Percentiles rank a stretch among this genome's conserved stretches.
Conservation (phyloP, 768 basidiomycete genomes). For the Symmetrospora coprosmae region DNA sequence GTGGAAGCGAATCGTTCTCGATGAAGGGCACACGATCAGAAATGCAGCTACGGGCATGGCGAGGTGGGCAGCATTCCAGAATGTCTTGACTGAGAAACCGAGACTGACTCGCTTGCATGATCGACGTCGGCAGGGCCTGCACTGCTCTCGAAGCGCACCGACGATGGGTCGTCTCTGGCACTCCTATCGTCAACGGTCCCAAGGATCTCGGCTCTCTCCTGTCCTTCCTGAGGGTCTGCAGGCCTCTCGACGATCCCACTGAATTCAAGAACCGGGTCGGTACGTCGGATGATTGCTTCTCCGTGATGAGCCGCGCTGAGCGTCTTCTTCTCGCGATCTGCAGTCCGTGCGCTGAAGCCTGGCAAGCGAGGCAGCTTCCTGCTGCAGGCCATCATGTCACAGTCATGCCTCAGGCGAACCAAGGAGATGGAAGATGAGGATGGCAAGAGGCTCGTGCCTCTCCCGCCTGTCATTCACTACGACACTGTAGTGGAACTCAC, state of each 20-base stretch:
- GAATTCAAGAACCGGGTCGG: constrained; percentile 61
- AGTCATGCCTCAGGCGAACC: background rate
- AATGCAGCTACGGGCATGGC: constrained; percentile 80
- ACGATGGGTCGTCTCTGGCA: constrained; percentile 41
- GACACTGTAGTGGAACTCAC: constrained; percentile 53
- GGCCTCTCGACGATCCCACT: constrained; percentile 65
- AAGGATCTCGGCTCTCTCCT: constrained; percentile 78
- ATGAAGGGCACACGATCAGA: constrained; percentile 77
- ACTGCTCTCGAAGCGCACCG: background rate
- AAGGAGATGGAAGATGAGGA: constrained; percentile 65
- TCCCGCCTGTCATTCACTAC: constrained; percentile 72
- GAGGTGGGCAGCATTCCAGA: constrained; percentile 42
- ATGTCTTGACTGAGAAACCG: no score
- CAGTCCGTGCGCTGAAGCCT: constrained; percentile 41
- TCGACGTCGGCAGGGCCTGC: background rate
- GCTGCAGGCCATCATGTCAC: constrained; percentile 28
- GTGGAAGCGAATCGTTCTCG: constrained; percentile 80
- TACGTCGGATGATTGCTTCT: background rate
- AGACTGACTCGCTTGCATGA: constrained; percentile 25
- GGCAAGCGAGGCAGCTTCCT: constrained; percentile 62
- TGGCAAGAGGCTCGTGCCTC: constrained; percentile 57
- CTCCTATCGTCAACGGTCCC: constrained; percentile 35
- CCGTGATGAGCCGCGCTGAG: background rate
- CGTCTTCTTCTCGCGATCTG: background rate
- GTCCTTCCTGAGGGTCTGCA: constrained; percentile 70